Conservation (phyloP, 2,329 filamentous ascomycete species). For the Boeremia lycopersici region DNA sequence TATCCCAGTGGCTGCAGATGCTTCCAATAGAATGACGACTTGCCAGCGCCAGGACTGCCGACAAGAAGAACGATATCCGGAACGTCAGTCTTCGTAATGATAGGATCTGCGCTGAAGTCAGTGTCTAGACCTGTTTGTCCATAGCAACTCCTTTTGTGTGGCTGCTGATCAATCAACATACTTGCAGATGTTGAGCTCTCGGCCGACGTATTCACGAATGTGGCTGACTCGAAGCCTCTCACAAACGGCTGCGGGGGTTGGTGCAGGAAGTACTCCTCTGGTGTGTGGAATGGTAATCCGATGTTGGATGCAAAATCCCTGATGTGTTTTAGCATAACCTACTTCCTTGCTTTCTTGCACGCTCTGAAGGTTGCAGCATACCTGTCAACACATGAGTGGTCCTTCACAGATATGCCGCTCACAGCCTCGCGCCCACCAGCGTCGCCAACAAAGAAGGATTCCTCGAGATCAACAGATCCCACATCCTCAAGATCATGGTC, state of each 20-base stretch:
- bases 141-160: slow-evolving; percentile 15
- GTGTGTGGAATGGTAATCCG: slow-evolving; percentile 79
- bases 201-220: slow-evolving; percentile 34
- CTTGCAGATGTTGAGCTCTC: slow-evolving; percentile 38
- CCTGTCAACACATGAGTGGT: slow-evolving; percentile 67
- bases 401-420: slow-evolving; percentile 52
- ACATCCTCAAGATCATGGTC: slow-evolving; percentile 57
- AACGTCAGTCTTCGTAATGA: slow-evolving; percentile 65
- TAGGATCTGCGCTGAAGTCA: slow-evolving; percentile 35
- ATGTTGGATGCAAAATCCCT: slow-evolving; percentile 82
- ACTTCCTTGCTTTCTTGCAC: background rate
- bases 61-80: slow-evolving; percentile 84
- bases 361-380: slow-evolving; percentile 36
- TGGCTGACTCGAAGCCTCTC: slow-evolving; percentile 72
- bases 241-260: slow-evolving; percentile 69
- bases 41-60: slow-evolving; percentile 87
- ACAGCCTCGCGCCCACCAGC: slow-evolving; percentile 64
- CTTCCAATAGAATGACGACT: slow-evolving; percentile 88
- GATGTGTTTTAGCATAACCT: slow-evolving; percentile 2
- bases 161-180: slow-evolving; percentile 33
- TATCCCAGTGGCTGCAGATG: slow-evolving; percentile 80
- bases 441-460: slow-evolving; percentile 88
- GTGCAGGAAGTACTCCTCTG: slow-evolving; percentile 87
- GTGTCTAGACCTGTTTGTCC: slow-evolving; percentile 14
- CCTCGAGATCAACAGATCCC: slow-evolving; percentile 68